Percentiles rank a stretch among this genome's conserved stretches.
These are phyloP conservation scores for Exophiala phaeomuriformis DNA, from an alignment of 2,329 filamentous ascomycete species.

Conservation along the genomic window DNA sequence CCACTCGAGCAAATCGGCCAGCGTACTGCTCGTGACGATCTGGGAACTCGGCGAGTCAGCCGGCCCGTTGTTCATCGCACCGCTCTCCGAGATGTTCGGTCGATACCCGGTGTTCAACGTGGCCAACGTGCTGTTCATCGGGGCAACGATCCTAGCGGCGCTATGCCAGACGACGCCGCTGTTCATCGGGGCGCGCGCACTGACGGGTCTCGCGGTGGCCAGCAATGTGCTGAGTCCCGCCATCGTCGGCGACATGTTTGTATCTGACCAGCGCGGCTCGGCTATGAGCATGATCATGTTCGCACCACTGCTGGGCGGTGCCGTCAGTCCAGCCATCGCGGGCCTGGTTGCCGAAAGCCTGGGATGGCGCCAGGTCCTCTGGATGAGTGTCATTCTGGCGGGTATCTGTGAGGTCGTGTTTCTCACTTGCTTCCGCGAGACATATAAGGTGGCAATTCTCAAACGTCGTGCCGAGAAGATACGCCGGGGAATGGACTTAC, in stretches of 20 bases:
- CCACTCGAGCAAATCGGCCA: slow-evolving; percentile 41
- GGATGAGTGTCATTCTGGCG: slow-evolving; percentile 21
- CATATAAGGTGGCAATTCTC: slow-evolving; percentile 31
- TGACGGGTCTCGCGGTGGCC: slow-evolving; percentile 41
- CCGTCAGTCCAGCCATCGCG: slow-evolving; percentile 26
- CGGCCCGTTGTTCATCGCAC: slow-evolving; percentile 41
- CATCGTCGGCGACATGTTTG: slow-evolving; percentile 58
- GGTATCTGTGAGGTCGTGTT: slow-evolving; percentile 24
- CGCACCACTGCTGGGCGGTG: slow-evolving; percentile 45
- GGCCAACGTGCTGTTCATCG: slow-evolving; percentile 42
- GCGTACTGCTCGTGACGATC: slow-evolving; percentile 45
- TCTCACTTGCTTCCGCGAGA: slow-evolving; percentile 30
- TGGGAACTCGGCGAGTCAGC: slow-evolving; percentile 45
- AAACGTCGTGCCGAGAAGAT: slow-evolving; percentile 29
- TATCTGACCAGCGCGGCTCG: slow-evolving; percentile 49
- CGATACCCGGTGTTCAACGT: slow-evolving; percentile 34
- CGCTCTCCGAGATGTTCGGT: slow-evolving; percentile 41
- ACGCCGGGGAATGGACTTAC: slow-evolving; percentile 26
- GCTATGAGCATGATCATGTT: slow-evolving; percentile 53
- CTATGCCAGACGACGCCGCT: slow-evolving; percentile 34
- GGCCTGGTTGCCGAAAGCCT: slow-evolving; percentile 24
- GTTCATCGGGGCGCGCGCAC: slow-evolving; percentile 39
- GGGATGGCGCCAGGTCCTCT: slow-evolving; percentile 27
- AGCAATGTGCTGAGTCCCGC: slow-evolving; percentile 55
- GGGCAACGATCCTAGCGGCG: slow-evolving; percentile 36